A percentile compares a stretch with the other conserved stretches of the same genome.
phyloP scores from a whole-genome alignment of 1,139 yeast species.

The Taiozyma onychis region DNA sequence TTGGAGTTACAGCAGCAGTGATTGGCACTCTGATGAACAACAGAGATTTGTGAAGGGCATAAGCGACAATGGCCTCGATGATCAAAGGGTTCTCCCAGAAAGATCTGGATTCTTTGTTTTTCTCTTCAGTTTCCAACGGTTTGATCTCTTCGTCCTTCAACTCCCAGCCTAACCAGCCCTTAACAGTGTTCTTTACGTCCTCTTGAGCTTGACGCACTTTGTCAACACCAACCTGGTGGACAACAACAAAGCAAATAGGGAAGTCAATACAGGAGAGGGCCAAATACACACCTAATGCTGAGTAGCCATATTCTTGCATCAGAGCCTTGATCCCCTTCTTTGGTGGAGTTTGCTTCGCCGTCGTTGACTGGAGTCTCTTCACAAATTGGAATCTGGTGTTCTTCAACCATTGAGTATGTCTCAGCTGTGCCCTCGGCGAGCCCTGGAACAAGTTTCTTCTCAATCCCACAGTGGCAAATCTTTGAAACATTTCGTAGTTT shows the following conservation, averaged over 20 bases:
- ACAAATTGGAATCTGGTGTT: slow-evolving; percentile 2
- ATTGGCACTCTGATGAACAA: slow-evolving; percentile 76
- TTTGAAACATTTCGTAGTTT: not conserved
- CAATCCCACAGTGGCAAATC: not conserved
- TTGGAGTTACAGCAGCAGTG: slow-evolving; percentile 90
- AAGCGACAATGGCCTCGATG: slow-evolving; percentile 84
- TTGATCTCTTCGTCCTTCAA: slow-evolving; percentile 24
- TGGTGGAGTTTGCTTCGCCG: slow-evolving; percentile 6
- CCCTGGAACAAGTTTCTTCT: not conserved
- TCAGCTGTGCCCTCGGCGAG: not conserved
- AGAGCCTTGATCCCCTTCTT: slow-evolving; percentile 56
- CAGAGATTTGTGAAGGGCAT: slow-evolving; percentile 86
- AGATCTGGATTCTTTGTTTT: slow-evolving; percentile 2
- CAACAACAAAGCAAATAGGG: slow-evolving; percentile 76
- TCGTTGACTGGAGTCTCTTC: slow-evolving; percentile 14
- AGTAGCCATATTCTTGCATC: slow-evolving; percentile 82
- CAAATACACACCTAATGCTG: slow-evolving; percentile 83
- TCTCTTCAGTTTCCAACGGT: slow-evolving; percentile 13
- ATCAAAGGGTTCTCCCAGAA: slow-evolving; percentile 42
- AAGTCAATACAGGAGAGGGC: slow-evolving; percentile 67
- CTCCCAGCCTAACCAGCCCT: slow-evolving; percentile 50
- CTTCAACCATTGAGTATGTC: slow-evolving; percentile 5
- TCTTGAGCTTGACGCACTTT: slow-evolving; percentile 64
- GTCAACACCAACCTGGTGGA: slow-evolving; percentile 84
- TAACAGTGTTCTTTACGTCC: slow-evolving; percentile 50